phyloP scores from a whole-genome alignment of 179 eudicot species.

The Patellifolia procumbens region DNA sequence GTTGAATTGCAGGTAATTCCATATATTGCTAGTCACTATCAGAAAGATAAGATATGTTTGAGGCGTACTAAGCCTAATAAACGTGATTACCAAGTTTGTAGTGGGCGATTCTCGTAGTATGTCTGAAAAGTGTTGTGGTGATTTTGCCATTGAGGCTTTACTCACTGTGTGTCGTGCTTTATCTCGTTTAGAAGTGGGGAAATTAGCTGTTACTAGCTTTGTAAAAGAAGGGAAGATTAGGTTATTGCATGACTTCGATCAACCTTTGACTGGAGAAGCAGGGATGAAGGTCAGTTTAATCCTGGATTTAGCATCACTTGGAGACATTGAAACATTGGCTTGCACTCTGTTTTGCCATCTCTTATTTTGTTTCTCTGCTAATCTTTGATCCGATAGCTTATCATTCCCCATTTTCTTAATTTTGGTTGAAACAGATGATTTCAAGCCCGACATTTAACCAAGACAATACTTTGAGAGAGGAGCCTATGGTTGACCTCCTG shows the following conservation, averaged over 20 bases:
- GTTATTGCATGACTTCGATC: slow-evolving; percentile 87
- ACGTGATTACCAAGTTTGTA: slow-evolving; percentile 95
- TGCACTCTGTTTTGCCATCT: background rate
- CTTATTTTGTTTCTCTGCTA: background rate
- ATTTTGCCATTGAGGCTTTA: slow-evolving; percentile 89
- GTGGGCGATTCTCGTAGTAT: slow-evolving; percentile 98
- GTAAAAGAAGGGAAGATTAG: slow-evolving; percentile 83
- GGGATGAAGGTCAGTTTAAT: slow-evolving; percentile 74
- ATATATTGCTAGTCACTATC: slow-evolving; percentile 86
- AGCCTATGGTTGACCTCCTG: slow-evolving; percentile 83
- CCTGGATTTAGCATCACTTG: background rate
- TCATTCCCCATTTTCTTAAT: background rate
- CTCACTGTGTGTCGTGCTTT: slow-evolving; percentile 98
- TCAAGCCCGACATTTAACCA: slow-evolving; percentile 91
- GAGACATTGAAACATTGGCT: no score
- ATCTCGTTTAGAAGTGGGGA: slow-evolving; percentile 95
- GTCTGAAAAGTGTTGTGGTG: slow-evolving; percentile 87
- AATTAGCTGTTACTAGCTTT: slow-evolving; percentile 89
- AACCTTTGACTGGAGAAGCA: slow-evolving; percentile 80
- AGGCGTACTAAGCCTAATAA: slow-evolving; percentile 91
- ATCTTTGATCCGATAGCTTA: background rate
- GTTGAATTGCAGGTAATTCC: slow-evolving; percentile 65
- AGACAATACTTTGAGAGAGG: slow-evolving; percentile 78
- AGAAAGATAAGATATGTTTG: slow-evolving; percentile 98
- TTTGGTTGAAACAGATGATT: slow-evolving; percentile 66